phyloP scores from a whole-genome alignment of 2,329 filamentous ascomycete species.

The Blumeria hordei region DNA sequence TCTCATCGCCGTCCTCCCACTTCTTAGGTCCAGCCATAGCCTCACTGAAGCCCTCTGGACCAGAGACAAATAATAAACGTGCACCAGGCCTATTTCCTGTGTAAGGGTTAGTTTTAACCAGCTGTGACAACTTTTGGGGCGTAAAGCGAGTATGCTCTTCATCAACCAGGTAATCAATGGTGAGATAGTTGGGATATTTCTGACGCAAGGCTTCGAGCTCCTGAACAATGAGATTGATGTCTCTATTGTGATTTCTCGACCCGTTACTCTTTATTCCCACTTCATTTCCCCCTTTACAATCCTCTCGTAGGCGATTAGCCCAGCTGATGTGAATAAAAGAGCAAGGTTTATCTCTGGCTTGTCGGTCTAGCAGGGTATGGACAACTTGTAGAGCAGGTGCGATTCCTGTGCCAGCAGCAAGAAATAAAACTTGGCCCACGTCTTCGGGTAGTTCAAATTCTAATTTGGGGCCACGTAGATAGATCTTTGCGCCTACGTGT shows the following conservation, averaged over 20 bases:
- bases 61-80: constrained; percentile 61
- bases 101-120: constrained; percentile 8
- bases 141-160: constrained; percentile 47
- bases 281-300: constrained; percentile 30
- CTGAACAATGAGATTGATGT: constrained; percentile 22
- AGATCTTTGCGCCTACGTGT: constrained; percentile 35
- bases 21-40: constrained; percentile 59
- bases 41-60: constrained; percentile 71
- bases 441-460: constrained; percentile 11
- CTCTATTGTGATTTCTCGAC: neutral
- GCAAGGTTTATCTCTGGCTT: constrained; percentile 11
- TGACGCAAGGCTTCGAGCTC: constrained; percentile 39
- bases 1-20: constrained; percentile 47
- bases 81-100: constrained; percentile 13
- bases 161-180: constrained; percentile 58
- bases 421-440: constrained; percentile 51
- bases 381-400: constrained; percentile 71
- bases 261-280: neutral
- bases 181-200: constrained; percentile 29
- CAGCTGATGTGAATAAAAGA: constrained; percentile 50
- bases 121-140: constrained; percentile 22
- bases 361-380: constrained; percentile 28
- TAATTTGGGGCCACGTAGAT: constrained; percentile 51
- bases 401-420: constrained; percentile 83
- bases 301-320: constrained; percentile 46